Evolutionary conservation across 2,329 filamentous ascomycete genomes (phyloP), one percentile per base, ranked within the genome.

Genomic region (Trichothecium sympodiale): DNA sequence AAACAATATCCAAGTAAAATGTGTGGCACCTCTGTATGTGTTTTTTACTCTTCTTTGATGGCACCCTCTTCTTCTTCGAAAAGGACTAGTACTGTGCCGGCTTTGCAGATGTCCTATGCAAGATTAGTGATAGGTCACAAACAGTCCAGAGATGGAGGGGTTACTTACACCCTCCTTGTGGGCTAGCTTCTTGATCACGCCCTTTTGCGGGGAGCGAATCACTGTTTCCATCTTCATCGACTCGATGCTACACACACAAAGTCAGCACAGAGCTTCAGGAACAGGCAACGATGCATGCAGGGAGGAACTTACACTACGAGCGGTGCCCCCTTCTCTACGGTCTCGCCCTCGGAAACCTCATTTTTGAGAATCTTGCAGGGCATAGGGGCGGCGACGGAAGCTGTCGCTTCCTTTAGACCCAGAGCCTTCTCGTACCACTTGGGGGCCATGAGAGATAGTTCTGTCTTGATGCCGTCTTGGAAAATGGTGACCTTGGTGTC

Each of bases 301-400:
- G 17, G 9, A 33, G 13, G 31, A 20, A 66, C 74, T 69, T 57
- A 79, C 64, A 96, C 87, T 10, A 96, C 84, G 39, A 98, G 63
- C 6, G 86, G 77, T 38, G 89, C 78, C 31, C 89, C 88, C 62
- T 89, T 93, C 53, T 78, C 77, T 13, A 98, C 91, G 32, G 60
- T 61, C 43, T 94, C 77, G 0, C 91, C 91, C 47, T 86, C 86
- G 18, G 70, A 62, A 0, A 95, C 86, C 57, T 94, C 84, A 33
- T 95, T 91, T 45, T 85, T 77, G 42, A 98, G 62, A 17, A 98
- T 81, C 63, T 96, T 96, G 62, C 91, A 96, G 2, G 91, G 91
- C 91, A 98, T 98, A 0, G 91, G 91, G 16, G 91, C 86, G 17
- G 84, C 69, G 2, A 96, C 86, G 36, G 82, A 91, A 40, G 89